phyloP scores from a whole-genome alignment of 2,329 filamentous ascomycete genomes.

The Trichoderma cornu-damae region DNA sequence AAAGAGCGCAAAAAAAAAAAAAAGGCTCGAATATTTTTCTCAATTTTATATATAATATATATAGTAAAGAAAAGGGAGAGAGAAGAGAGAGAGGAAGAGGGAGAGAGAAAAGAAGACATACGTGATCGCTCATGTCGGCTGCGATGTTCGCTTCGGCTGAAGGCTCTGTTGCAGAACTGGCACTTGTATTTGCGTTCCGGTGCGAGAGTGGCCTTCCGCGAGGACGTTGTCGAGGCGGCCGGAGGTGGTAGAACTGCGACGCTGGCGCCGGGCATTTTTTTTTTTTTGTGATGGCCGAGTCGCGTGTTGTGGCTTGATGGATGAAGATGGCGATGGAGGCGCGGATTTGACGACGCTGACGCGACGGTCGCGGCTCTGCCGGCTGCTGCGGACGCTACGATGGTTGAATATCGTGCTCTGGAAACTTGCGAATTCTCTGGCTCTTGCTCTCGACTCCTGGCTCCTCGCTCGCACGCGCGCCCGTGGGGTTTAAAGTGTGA shows the following conservation, averaged over 20 bases:
- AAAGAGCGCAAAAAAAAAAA: not conserved
- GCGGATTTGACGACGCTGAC: conserved; percentile 24
- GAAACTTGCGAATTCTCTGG: conserved; percentile 25
- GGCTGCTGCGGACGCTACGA: conserved; percentile 42
- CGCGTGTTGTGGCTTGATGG: conserved; percentile 26
- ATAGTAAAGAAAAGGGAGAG: no score
- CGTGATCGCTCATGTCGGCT: conserved; percentile 96
- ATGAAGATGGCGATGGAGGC: conserved; percentile 22
- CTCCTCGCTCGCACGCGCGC: conserved; percentile 58
- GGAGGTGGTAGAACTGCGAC: conserved; percentile 60
- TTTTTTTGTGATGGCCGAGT: conserved; percentile 38
- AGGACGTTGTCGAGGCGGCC: conserved; percentile 62
- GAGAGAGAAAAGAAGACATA: conserved; percentile 55
- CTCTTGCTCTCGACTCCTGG: conserved; percentile 36
- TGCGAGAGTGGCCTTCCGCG: conserved; percentile 69
- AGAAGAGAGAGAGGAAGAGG: conserved; percentile 7
- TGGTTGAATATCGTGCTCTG: conserved; percentile 54
- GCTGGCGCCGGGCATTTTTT: conserved; percentile 66
- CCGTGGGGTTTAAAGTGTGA: conserved; percentile 69
- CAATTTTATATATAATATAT: not conserved
- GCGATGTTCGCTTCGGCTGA: conserved; percentile 94
- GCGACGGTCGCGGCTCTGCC: conserved; percentile 26
- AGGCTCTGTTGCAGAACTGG: conserved; percentile 96
- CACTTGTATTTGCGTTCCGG: conserved; percentile 99
- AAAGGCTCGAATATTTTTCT: not conserved